phyloP scores from a whole-genome alignment of 1,284 basidiomycete species.

The Gomphus bonarii region DNA sequence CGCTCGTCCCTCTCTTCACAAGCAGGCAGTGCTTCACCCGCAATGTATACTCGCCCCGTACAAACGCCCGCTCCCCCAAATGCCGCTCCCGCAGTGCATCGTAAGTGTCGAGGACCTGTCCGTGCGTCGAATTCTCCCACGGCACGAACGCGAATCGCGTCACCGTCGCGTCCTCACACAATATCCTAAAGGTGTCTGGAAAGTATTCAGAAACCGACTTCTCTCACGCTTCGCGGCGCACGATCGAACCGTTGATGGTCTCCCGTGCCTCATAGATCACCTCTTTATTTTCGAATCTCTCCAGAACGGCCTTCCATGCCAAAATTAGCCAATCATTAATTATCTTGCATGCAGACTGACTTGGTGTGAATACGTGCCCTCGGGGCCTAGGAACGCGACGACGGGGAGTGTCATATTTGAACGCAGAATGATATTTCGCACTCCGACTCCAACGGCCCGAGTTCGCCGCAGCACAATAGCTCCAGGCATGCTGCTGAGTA shows the following conservation, averaged over 20 bases:
- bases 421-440: neutral
- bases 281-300: conserved; percentile 38
- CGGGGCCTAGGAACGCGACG: conserved; percentile 56
- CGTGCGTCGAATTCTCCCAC: conserved; percentile 68
- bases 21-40: conserved; percentile 61
- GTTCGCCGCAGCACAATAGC: no score
- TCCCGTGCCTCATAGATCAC: conserved; percentile 3
- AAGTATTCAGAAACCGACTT: neutral
- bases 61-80: conserved; percentile 32
- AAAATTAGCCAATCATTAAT: no score
- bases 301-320: conserved; percentile 42
- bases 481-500: no score
- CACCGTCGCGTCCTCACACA: neutral
- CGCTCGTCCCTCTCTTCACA: conserved; percentile 40
- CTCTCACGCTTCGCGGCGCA: conserved; percentile 8
- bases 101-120: conserved; percentile 65
- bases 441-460: no score
- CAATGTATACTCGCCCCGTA: conserved; percentile 48
- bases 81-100: conserved; percentile 39
- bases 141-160: conserved; percentile 50
- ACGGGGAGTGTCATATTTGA: conserved; percentile 4
- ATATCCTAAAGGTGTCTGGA: neutral
- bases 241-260: conserved; percentile 43
- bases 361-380: conserved; percentile 72
- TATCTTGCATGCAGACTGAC: conserved; percentile 25